A percentile compares a stretch with the other conserved stretches of the same genome.
Conservation (phyloP, 73 alveolate species). For the Uronychia binucleata region DNA sequence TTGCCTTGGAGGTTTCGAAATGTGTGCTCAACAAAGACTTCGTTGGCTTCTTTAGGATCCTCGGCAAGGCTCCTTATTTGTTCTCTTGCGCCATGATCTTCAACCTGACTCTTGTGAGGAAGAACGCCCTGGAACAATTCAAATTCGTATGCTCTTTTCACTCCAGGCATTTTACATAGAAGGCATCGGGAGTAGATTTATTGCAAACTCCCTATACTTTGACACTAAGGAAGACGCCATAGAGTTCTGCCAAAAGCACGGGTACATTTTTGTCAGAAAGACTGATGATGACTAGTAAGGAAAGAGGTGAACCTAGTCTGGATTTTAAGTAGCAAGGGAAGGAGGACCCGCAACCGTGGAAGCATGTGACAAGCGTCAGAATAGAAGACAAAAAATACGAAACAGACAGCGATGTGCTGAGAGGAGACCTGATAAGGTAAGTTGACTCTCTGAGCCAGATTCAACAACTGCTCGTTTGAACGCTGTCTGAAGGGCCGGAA, state of each 20-base stretch:
- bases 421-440: background rate
- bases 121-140: background rate
- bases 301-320: background rate
- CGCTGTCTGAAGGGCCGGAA: background rate
- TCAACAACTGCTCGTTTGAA: background rate
- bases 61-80: conserved; percentile 11
- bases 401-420: background rate
- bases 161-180: background rate
- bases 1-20: background rate
- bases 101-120: background rate
- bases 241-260: background rate
- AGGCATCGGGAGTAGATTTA: background rate
- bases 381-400: background rate
- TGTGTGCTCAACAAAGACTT: conserved; percentile 6
- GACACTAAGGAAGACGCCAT: background rate
- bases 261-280: background rate
- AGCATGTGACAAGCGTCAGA: background rate
- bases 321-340: background rate
- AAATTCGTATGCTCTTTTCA: background rate
- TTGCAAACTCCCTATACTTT: background rate
- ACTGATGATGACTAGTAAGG: background rate
- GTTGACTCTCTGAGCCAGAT: too few species aligned
- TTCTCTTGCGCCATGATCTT: conserved; percentile 9
- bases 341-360: too few species aligned
- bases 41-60: background rate